Evolutionary conservation across 2,329 filamentous ascomycete genomes (phyloP), one percentile per base, ranked within the genome.

Genomic region (Colletotrichum sp.): DNA sequence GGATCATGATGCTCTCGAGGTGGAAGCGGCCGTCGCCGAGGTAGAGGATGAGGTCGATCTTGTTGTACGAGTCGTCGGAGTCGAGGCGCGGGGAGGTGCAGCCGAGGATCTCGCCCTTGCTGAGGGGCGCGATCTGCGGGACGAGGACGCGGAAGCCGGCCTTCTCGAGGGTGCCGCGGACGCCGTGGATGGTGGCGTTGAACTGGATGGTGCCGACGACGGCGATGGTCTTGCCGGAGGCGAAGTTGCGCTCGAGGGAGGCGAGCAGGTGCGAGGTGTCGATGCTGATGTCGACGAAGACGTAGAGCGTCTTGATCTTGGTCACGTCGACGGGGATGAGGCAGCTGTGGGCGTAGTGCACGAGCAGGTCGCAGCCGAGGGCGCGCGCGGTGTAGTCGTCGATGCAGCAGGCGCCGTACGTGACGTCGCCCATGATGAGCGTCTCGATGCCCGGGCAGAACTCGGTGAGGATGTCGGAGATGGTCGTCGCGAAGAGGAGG

Each of bases 401-500:
- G 80, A 99, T 98, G 83, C 97, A 99, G 88, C 97, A 99, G 26
- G 97, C 97, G 77, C 97, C 97, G 83, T 99, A 99, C 1, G 97
- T 99, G 58, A 99, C 97, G 83, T 99, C 97, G 76, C 97, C 97
- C 97, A 99, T 99, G 84, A 99, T 99, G 70, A 98, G 89, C 3
- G 96, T 98, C 83, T 97, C 95, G 55, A 94, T 94, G 2, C 94
- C 96, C 0, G 95, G 94, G 82, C 97, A 99, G 87, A 99, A 99
- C 82, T 96, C 94, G 1, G 94, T 95, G 64, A 99, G 88, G 80
- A 99, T 98, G 83, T 99, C 97, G 5, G 97, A 98, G 79, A 99
- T 96, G 43, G 97, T 99, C 30, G 97, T 98, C 26, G 97, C 97
- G 83, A 99, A 99, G 72, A 99, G 89, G 32, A 99, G 91, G 3